Conservation (phyloP, 1,284 basidiomycete species). For the Porogramme epimiltina region DNA sequence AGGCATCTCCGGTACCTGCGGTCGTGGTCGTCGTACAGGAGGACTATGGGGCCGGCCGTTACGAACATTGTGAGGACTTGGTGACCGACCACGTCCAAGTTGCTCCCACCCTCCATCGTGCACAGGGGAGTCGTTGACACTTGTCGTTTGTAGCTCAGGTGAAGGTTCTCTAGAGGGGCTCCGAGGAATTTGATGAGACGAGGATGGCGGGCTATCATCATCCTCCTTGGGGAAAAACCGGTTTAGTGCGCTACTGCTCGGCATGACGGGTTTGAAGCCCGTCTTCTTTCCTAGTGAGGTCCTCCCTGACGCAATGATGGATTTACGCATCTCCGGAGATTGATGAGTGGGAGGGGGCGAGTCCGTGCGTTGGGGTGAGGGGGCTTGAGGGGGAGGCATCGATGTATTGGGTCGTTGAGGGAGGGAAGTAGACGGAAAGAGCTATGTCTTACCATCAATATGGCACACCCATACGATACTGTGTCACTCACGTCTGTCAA, state of each 20-base stretch:
- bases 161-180: too few species aligned
- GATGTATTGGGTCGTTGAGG: constrained; percentile 16
- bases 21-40: background rate
- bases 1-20: constrained; percentile 16
- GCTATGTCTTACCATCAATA: constrained; percentile 1
- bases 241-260: constrained; percentile 60
- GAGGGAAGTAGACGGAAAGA: constrained; percentile 12
- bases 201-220: constrained; percentile 44
- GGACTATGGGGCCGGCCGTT: background rate
- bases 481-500: constrained; percentile 19
- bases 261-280: constrained; percentile 67
- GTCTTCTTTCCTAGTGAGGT: constrained; percentile 37
- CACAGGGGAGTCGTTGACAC: constrained; percentile 12
- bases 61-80: too few species aligned
- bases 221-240: constrained; percentile 76
- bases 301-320: constrained; percentile 1
- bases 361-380: constrained; percentile 8
- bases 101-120: too few species aligned
- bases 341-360: constrained; percentile 11
- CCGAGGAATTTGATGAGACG: constrained; percentile 14
- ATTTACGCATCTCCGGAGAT: constrained; percentile 5
- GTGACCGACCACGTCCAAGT: too few species aligned
- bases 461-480: background rate
- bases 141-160: constrained; percentile 17
- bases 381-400: constrained; percentile 19